Conservation (phyloP, 495 filamentous ascomycete genomes). For the Neurospora cerealis region DNA sequence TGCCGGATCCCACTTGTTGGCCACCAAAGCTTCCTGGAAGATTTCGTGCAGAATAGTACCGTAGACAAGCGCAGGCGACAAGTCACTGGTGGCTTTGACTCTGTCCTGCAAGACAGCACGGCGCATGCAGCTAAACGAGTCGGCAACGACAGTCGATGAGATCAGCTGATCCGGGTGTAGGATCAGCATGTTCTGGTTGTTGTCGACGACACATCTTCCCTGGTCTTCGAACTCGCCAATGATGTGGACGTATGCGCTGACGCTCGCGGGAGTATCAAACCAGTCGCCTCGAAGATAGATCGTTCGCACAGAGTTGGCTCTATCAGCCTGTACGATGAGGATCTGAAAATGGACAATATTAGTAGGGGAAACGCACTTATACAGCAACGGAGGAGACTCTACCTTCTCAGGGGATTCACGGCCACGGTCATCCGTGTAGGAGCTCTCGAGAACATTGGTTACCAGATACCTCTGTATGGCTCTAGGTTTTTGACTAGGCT, state of each 20-base stretch:
- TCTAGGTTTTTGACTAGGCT: slow-evolving; percentile 47
- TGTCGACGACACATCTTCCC: slow-evolving; percentile 64
- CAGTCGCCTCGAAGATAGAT: slow-evolving; percentile 78
- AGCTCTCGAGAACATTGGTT: slow-evolving; percentile 55
- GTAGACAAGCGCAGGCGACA: slow-evolving; percentile 71
- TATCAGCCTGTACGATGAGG: slow-evolving; percentile 65
- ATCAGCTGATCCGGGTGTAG: slow-evolving; percentile 93
- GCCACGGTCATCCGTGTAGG: slow-evolving; percentile 54
- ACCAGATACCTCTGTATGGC: slow-evolving; percentile 77
- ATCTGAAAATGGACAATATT: slow-evolving; percentile 41
- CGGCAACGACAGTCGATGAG: slow-evolving; percentile 84
- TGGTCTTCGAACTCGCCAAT: slow-evolving; percentile 64
- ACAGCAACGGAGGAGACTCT: slow-evolving; percentile 7
- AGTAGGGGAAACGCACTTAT: background rate
- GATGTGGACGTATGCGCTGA: slow-evolving; percentile 70
- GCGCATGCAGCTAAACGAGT: slow-evolving; percentile 81
- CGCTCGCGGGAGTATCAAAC: slow-evolving; percentile 63
- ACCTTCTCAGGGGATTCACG: slow-evolving; percentile 62
- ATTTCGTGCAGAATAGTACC: slow-evolving; percentile 88
- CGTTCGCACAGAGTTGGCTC: slow-evolving; percentile 49
- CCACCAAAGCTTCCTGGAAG: slow-evolving; percentile 80
- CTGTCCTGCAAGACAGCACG: slow-evolving; percentile 89
- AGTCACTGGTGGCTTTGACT: slow-evolving; percentile 73
- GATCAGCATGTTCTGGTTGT: slow-evolving; percentile 74
- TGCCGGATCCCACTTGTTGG: slow-evolving; percentile 66